Evolutionary conservation across 768 basidiomycete genomes (phyloP).

Genomic region (Austroboletus festivus): DNA sequence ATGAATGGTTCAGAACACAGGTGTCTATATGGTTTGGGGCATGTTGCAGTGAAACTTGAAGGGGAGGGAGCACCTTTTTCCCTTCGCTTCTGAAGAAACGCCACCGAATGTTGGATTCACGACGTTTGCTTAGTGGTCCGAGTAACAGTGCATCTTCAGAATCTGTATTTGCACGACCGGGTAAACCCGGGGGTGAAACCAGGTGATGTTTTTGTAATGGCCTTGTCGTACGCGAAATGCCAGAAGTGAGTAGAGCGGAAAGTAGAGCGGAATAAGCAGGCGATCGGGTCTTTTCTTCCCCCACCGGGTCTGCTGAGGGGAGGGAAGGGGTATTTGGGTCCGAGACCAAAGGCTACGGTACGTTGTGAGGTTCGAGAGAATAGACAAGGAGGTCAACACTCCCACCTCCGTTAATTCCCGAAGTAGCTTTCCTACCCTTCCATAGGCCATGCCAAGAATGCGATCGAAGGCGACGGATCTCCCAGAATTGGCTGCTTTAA

Average conservation of each 20-base stretch:
- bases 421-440: conserved; percentile 66
- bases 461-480: conserved; percentile 48
- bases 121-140: conserved; percentile 68
- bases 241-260: conserved; percentile 55
- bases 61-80: conserved; percentile 56
- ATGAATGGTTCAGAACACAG: conserved; percentile 23
- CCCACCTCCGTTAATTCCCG: conserved; percentile 65
- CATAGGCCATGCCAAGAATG: conserved; percentile 70
- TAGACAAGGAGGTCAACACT: background rate
- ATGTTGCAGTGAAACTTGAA: conserved; percentile 43
- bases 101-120: conserved; percentile 71
- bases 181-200: conserved; percentile 50
- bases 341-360: conserved; percentile 51
- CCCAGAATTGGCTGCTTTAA: conserved; percentile 55
- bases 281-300: conserved; percentile 52
- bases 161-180: conserved; percentile 50
- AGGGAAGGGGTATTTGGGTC: conserved; percentile 38
- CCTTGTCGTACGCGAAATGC: conserved; percentile 43
- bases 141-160: conserved; percentile 59
- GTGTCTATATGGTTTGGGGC: conserved; percentile 4
- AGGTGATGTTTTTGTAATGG: conserved; percentile 42
- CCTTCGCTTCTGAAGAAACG: conserved; percentile 56
- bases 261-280: conserved; percentile 67
- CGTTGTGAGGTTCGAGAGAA: conserved; percentile 6
- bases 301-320: conserved; percentile 41